phyloP scores from a whole-genome alignment of 1,139 yeast genomes.

The Taphrina sp. region DNA sequence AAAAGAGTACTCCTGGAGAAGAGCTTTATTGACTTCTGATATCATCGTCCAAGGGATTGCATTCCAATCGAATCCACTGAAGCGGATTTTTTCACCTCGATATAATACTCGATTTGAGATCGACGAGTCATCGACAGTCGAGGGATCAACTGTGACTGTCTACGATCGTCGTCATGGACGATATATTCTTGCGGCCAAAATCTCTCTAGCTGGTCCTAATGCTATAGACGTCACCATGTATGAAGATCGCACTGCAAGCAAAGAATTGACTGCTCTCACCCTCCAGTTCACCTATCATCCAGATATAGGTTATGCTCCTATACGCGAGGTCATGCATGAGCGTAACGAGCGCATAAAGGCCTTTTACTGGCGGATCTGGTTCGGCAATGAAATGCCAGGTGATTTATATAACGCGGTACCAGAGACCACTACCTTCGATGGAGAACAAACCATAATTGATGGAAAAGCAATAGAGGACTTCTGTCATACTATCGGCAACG shows the following conservation, averaged over 20 bases:
- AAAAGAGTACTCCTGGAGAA: conserved; percentile 76
- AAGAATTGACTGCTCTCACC: conserved; percentile 65
- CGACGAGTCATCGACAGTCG: conserved; percentile 49
- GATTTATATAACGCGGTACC: conserved; percentile 61
- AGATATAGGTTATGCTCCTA: conserved; percentile 90
- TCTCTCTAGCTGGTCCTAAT: conserved; percentile 51
- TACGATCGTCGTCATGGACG: conserved; percentile 70
- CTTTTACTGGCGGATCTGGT: conserved; percentile 98
- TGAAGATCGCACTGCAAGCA: conserved; percentile 80
- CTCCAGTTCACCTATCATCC: conserved; percentile 78
- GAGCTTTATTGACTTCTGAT: conserved; percentile 76
- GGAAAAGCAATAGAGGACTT: conserved; percentile 82
- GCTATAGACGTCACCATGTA: conserved; percentile 69
- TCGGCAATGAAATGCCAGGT: conserved; percentile 62
- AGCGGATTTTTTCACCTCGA: conserved; percentile 74
- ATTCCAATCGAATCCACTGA: conserved; percentile 75
- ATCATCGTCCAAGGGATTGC: conserved; percentile 81
- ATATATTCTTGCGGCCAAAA: conserved; percentile 64
- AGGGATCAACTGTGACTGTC: conserved; percentile 59
- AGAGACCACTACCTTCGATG: conserved; percentile 59
- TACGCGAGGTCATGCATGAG: conserved; percentile 81
- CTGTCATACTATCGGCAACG: conserved; percentile 96
- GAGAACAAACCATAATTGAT: conserved; percentile 67
- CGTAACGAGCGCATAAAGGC: conserved; percentile 91
- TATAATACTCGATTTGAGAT: conserved; percentile 65